phyloP scores from a whole-genome alignment of 2,329 filamentous ascomycete genomes.

The Cryphonectria japonica region DNA sequence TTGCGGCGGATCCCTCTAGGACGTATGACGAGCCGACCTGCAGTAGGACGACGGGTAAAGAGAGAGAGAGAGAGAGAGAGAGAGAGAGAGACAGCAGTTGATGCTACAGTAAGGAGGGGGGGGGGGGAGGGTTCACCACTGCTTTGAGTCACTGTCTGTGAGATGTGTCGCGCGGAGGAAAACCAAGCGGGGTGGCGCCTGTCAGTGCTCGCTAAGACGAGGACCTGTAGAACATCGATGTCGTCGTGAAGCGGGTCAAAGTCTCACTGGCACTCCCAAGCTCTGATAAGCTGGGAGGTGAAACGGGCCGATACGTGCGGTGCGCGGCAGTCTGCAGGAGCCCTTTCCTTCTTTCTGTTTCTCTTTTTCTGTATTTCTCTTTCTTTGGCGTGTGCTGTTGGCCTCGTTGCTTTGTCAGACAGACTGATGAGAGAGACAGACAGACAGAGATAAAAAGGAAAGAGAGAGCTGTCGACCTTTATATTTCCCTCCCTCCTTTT shows the following conservation, averaged over 20 bases:
- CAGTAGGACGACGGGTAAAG: background rate
- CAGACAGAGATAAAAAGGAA: too few relatives aligned
- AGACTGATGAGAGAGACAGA: background rate
- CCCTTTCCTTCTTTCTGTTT: background rate
- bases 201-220: slow-evolving; percentile 42
- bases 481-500: background rate
- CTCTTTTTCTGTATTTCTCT: too few relatives aligned
- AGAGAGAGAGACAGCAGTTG: background rate
- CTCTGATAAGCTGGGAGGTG: slow-evolving; percentile 18
- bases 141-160: slow-evolving; percentile 26
- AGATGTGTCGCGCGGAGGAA: slow-evolving; percentile 22
- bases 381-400: background rate
- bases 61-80: too few relatives aligned
- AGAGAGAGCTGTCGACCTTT: slow-evolving; percentile 1
- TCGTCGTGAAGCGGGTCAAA: slow-evolving; percentile 40
- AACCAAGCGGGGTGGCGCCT: slow-evolving; percentile 34
- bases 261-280: slow-evolving; percentile 40
- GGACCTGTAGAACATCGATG: slow-evolving; percentile 44
- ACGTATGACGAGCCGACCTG: slow-evolving; percentile 31
- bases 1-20: slow-evolving; percentile 36
- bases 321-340: slow-evolving; percentile 21
- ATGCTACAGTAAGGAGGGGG: slow-evolving; percentile 11
- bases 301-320: slow-evolving; percentile 22
- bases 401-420: slow-evolving; percentile 9
- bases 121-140: slow-evolving; percentile 29